Conservation (phyloP, 495 filamentous ascomycete genomes). For the Penicillium pancosmium region DNA sequence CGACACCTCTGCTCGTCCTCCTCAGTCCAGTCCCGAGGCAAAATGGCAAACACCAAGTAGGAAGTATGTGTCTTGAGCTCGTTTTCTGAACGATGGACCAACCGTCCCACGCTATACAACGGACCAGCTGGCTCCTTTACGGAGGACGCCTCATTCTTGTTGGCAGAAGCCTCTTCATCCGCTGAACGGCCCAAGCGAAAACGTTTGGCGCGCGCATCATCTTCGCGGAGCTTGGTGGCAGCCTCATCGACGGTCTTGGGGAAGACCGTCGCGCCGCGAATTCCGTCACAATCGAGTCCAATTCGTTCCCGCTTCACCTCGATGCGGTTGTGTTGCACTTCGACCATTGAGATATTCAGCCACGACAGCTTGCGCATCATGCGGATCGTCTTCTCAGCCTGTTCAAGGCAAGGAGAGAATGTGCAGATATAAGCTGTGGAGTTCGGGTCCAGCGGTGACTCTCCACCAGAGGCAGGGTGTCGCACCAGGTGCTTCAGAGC, state of each 20-base stretch:
- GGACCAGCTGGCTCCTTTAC: slow-evolving; percentile 18
- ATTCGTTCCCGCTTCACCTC: slow-evolving; percentile 83
- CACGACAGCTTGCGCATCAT: slow-evolving; percentile 77
- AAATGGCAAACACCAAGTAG: slow-evolving; percentile 89
- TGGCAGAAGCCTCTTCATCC: neutral
- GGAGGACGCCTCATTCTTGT: slow-evolving; percentile 4
- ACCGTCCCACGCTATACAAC: slow-evolving; percentile 63
- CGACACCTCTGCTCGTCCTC: slow-evolving; percentile 75
- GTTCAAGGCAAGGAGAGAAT: slow-evolving; percentile 96
- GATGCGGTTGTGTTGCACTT: slow-evolving; percentile 73
- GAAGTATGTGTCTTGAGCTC: slow-evolving; percentile 95
- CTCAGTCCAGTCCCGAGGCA: slow-evolving; percentile 82
- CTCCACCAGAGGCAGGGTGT: slow-evolving; percentile 37
- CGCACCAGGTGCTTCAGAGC: slow-evolving; percentile 84
- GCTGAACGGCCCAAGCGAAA: slow-evolving; percentile 46
- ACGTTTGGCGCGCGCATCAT: slow-evolving; percentile 65
- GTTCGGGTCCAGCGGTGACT: slow-evolving; percentile 70
- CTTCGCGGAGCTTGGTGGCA: slow-evolving; percentile 65
- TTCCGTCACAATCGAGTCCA: slow-evolving; percentile 61
- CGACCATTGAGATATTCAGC: slow-evolving; percentile 91
- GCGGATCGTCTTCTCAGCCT: slow-evolving; percentile 81
- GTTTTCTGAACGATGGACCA: slow-evolving; percentile 77
- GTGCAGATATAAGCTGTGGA: slow-evolving; percentile 78
- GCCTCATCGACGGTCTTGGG: slow-evolving; percentile 78
- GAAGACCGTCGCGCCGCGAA: slow-evolving; percentile 60